Evolutionary conservation across 1,284 basidiomycete genomes (phyloP).

Genomic region (Wolfiporia cocos): DNA sequence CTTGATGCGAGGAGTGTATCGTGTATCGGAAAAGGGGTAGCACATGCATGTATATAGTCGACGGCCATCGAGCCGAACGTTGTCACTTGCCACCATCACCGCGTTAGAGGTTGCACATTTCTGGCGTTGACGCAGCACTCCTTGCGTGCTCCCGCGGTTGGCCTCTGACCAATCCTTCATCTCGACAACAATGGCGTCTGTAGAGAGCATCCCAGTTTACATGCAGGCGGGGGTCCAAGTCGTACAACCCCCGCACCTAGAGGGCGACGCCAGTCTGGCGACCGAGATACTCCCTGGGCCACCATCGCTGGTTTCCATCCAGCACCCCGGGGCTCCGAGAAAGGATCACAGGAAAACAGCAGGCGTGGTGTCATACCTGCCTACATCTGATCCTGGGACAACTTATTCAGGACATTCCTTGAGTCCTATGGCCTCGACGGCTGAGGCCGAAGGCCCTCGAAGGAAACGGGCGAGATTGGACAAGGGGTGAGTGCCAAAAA

Average conservation of each 20-base stretch:
- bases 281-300: conserved; percentile 83
- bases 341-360: conserved; percentile 71
- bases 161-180: conserved; percentile 3
- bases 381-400: conserved; percentile 74
- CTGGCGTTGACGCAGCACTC: no score
- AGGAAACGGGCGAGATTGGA: conserved; percentile 67
- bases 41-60: conserved; percentile 7
- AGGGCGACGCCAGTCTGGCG: conserved; percentile 69
- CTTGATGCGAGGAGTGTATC: no score
- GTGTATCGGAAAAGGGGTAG: neutral
- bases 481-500: conserved; percentile 52
- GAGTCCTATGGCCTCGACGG: conserved; percentile 45
- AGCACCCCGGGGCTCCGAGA: conserved; percentile 53
- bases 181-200: conserved; percentile 37
- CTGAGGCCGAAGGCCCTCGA: conserved; percentile 54
- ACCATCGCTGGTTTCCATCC: conserved; percentile 60
- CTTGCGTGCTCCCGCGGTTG: no score
- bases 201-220: conserved; percentile 61
- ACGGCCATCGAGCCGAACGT: conserved; percentile 6
- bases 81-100: conserved; percentile 15
- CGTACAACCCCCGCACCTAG: conserved; percentile 69
- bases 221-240: conserved; percentile 62
- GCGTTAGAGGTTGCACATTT: conserved; percentile 10
- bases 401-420: conserved; percentile 65
- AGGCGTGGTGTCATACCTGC: conserved; percentile 65